Conservation (phyloP, 495 filamentous ascomycete genomes). For the Pseudevernia furfuracea region DNA sequence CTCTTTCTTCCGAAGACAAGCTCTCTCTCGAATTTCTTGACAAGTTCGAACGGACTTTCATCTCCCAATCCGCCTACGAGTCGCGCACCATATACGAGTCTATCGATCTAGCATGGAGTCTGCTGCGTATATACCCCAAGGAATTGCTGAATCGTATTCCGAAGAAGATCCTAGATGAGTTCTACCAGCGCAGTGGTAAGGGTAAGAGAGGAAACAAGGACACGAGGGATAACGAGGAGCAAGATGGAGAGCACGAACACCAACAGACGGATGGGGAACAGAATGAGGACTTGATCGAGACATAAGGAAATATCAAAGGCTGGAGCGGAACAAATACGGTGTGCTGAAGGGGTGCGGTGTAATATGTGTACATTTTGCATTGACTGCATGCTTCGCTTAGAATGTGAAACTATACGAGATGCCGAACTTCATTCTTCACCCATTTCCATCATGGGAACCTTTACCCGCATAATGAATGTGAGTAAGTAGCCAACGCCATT, state of each 20-base stretch:
- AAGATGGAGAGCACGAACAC: slow-evolving; percentile 38
- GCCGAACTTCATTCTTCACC: background rate
- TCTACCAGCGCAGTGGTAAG: slow-evolving; percentile 70
- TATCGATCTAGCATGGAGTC: slow-evolving; percentile 89
- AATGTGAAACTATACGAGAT: slow-evolving; percentile 1
- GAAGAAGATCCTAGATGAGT: slow-evolving; percentile 85
- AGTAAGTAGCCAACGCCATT: background rate
- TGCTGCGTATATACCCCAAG: slow-evolving; percentile 93
- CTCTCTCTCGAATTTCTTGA: slow-evolving; percentile 96
- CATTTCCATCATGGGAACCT: background rate
- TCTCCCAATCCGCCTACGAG: slow-evolving; percentile 88
- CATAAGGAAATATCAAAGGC: slow-evolving; percentile 2
- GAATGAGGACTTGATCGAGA: slow-evolving; percentile 27
- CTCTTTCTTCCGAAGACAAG: slow-evolving; percentile 91
- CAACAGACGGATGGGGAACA: slow-evolving; percentile 33
- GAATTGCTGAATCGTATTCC: slow-evolving; percentile 97
- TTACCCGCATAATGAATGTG: background rate
- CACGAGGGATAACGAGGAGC: slow-evolving; percentile 60
- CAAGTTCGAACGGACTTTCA: slow-evolving; percentile 92
- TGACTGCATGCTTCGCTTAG: background rate
- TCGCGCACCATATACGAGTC: slow-evolving; percentile 81
- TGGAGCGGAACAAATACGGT: background rate
- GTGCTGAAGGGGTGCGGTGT: background rate
- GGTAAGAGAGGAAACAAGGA: slow-evolving; percentile 56
- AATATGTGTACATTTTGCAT: slow-evolving; percentile 4